Base-by-base conservation (phyloP, 2,329 filamentous ascomycete species). In the Penicillium rolfsii region DNA sequence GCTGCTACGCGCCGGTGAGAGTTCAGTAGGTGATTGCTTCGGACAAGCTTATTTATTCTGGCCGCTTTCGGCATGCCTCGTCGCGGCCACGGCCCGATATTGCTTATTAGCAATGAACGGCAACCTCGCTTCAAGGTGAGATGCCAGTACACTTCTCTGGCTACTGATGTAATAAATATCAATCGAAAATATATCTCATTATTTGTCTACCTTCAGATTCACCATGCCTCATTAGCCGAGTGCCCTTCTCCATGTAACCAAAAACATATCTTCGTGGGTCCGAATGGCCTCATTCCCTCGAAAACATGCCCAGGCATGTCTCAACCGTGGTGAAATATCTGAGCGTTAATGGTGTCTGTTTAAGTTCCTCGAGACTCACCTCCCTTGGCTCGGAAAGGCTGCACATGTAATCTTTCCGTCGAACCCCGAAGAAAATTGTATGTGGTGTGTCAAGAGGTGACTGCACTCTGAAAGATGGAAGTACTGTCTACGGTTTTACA, bases 291-390 rank as follows among this genome's bases (percentile, higher is more conserved):
- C 56, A 59, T 6, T 58, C 52, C 1, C 41, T 64, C 3, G 48
- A 63, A 16, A 67, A 75, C 43, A 69, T 81, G 49, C 79, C 77
- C 0, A 61, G 65, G 12, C 56, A 70, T 2, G 63, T 79, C 19
- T 60, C 65, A 16, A 71, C 63, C 3, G 70, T 79, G 0, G 75
- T 74, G 7, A 81, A 82, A 57, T 75, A 81, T 62, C 68, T 81
- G 9, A 73, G 81, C 16, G 70, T 82, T 2, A 79, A 82, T 63
- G 79, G 79, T 11, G 63, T 81, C 9, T 76, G 72, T 5, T 78
- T 62, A 76, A 67, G 0, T 64, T 81, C 1, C 69, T 81, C 9
- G 79, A 74, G 0, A 72, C 78, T 16, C 76, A 75, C 41, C 66
- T 81, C 5, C 76, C 78, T 5, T 80, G 76, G 77, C 76, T 77